phyloP scores from a whole-genome alignment of 225 moss, liverwort and hornwort genomes.

The Ulota crispa region DNA sequence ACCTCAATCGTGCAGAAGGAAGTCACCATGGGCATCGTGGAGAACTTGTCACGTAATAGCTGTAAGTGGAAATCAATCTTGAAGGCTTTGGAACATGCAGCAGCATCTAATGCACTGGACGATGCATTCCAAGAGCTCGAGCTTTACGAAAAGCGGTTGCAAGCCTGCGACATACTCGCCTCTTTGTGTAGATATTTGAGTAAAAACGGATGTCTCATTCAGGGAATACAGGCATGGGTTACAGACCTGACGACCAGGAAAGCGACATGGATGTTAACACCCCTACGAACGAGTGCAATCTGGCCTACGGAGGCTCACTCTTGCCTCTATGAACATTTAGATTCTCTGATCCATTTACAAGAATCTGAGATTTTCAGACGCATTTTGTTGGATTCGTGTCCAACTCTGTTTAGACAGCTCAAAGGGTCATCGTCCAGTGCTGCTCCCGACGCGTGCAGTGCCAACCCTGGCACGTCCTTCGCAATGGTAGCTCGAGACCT shows the following conservation, averaged over 20 bases:
- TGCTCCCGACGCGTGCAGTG: conserved; percentile 22
- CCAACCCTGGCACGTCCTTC: conserved; percentile 21
- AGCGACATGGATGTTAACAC: conserved; percentile 25
- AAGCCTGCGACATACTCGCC: conserved; percentile 34
- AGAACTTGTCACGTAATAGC: conserved; percentile 4
- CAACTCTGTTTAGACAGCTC: conserved; percentile 18
- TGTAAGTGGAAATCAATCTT: conserved; percentile 41
- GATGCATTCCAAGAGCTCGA: conserved; percentile 24
- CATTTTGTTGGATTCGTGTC: conserved; percentile 18
- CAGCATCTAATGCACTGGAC: conserved; percentile 30
- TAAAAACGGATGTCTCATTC: conserved; percentile 29
- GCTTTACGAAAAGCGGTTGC: conserved; percentile 36
- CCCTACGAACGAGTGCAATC: conserved; percentile 11
- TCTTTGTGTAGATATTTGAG: conserved; percentile 31
- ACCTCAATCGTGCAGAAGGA: background rate
- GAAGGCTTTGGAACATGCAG: background rate
- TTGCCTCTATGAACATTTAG: conserved; percentile 23
- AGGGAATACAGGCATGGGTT: conserved; percentile 31
- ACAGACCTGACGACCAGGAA: conserved; percentile 25
- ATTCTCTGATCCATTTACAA: conserved; percentile 26
- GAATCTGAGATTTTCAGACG: conserved; percentile 36
- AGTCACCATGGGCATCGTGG: conserved; percentile 42
- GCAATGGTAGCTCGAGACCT: conserved; percentile 25
- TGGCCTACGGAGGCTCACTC: conserved; percentile 38
- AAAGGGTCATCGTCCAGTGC: conserved; percentile 12